Conservation (phyloP, 1,284 basidiomycete genomes). For the Grifola frondosa region DNA sequence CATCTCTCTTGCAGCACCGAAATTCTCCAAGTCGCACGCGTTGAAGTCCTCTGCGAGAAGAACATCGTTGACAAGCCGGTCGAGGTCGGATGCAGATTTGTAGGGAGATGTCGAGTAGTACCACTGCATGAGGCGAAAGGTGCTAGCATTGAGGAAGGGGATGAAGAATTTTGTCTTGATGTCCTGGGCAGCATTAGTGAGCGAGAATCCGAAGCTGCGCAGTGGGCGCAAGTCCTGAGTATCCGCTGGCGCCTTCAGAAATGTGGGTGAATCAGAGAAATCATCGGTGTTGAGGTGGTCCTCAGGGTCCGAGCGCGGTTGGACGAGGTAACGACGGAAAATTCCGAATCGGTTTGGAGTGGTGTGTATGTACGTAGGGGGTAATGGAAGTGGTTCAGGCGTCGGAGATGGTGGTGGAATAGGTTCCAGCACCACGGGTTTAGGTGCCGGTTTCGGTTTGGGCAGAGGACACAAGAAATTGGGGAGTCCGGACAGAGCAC, state of each 20-base stretch:
- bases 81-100: constrained; percentile 29
- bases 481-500: constrained; percentile 4
- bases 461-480: constrained; percentile 1
- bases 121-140: constrained; percentile 31
- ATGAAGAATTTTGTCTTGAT: constrained; percentile 12
- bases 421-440: too few relatives aligned
- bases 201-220: not conserved
- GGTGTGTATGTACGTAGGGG: too few relatives aligned
- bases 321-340: constrained; percentile 4
- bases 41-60: constrained; percentile 25
- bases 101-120: constrained; percentile 22
- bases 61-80: constrained; percentile 31
- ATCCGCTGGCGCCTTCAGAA: too few relatives aligned
- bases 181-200: not conserved
- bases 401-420: not conserved
- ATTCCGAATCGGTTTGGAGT: constrained; percentile 7
- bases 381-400: too few relatives aligned
- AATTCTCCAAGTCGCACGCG: constrained; percentile 16
- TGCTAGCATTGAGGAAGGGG: constrained; percentile 29
- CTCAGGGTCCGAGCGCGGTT: constrained; percentile 6
- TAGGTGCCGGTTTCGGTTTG: not conserved
- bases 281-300: not conserved
- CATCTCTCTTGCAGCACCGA: constrained; percentile 14
- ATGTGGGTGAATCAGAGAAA: not conserved
- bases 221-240: too few relatives aligned